Evolutionary conservation across 805 yeast genomes (phyloP), one percentile per base, ranked within the genome.

Genomic region (Candida montana): DNA sequence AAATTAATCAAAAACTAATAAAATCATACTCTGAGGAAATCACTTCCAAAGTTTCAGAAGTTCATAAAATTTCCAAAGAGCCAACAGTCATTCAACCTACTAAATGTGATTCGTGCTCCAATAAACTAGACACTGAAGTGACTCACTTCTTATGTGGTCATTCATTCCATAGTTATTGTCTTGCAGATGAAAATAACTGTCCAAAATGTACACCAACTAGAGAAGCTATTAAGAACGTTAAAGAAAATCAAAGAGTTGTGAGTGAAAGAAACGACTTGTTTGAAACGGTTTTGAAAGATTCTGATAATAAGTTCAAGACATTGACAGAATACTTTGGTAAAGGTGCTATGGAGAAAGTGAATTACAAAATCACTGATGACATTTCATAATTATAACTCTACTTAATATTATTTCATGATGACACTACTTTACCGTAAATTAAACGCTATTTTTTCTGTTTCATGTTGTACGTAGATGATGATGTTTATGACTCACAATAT

Each of bases 121-220:
- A 47, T 37, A 71, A 75, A 11, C 63, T 91, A 17, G 95, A 86
- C 44, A 69, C 81, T 32, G 97, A 98, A 0, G 73, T 82, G 3
- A 75, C 85, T 1, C 95, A 86, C 53, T 93, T 91, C 66, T 75
- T 79, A 48, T 93, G 99, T 64, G 72, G 73, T 24, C 99, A 93
- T 55, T 78, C 93, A 3, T 89, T 77, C 56, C 98, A 93, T 56
- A 85, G 83, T 51, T 68, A 83, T 33, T 93, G 99, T 57, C 62
- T 88, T 20, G 70, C 69, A 37, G 79, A 78, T 33, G 74, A 68
- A 30, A 61, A 57, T 16, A 69, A 65, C 33, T 91, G 98, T 57
- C 96, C 97, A 0, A 68, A 72, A 31, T 91, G 97, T 57, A 60
- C 79, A 2, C 74, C 77, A n/a, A 86, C 84, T 37, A 61, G 79